Base-by-base conservation (phyloP, 129 eudicot species). In the Lonicera japonica region DNA sequence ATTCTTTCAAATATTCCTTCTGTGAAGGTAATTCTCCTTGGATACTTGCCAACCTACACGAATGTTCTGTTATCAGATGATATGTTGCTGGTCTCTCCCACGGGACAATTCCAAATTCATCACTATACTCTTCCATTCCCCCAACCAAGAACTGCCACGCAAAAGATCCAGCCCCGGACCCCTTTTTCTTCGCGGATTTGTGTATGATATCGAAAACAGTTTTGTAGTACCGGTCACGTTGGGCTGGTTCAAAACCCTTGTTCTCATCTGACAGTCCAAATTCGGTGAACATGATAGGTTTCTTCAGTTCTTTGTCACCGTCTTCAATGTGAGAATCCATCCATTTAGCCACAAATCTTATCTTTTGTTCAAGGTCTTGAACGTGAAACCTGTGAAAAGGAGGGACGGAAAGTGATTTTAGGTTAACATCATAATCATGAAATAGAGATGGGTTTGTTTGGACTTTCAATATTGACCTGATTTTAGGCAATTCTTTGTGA, bases 111-210 rank as follows among this genome's bases (percentile, higher is more conserved):
- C 90, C 95, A n/a, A 82, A 92, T 58, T 87, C 96, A 43, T 92
- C 98, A 29, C 82, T 80, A 54, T 59, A 87, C 19, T 84, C 86
- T 17, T 87, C 95, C 98, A 92, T 87, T 60, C 95, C 96, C 56
- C 80, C 89, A 6, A 87, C 98, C 20, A 92, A 79, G 70, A 87
- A 87, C 77, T 92, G 98, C 98, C 98, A 92, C 1, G 94, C 78
- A 29, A 92, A 81, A 16, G 96, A 80, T 71, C 98, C 98, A 0
- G 80, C 96, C 2, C 98, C 98, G 0, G 96, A 75, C 54, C 77
- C 77, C 47, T 81, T 83, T 56, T 65, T 81, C 76, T 76, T 75
- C 2, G 98, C 96, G 1, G 96, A 92, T 62, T 92, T 79, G 66
- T 87, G 80, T 22, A 92, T 78, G 43, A 85, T 63, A 46, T 87